Evolutionary conservation across 1,284 basidiomycete species (phyloP).

Genomic region (Naganishia cerealis): DNA sequence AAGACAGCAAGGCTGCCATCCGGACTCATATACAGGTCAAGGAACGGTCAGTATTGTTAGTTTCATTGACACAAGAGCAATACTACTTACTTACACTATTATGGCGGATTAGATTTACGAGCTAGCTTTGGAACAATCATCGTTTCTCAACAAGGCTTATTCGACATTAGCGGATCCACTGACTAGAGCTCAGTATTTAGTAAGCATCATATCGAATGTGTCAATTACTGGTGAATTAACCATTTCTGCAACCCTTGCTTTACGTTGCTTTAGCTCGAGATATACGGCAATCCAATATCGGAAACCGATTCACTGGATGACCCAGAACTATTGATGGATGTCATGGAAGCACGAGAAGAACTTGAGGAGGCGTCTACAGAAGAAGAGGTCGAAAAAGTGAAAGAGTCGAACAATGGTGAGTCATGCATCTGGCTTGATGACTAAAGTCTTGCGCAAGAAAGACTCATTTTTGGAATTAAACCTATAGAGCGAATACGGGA

Average conservation of each 20-base stretch:
- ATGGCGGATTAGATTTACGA: slow-evolving; percentile 30
- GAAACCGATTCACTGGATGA: slow-evolving; percentile 79
- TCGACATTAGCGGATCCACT: slow-evolving; percentile 48
- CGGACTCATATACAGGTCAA: slow-evolving; percentile 45
- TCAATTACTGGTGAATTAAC: slow-evolving; percentile 17
- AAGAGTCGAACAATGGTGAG: slow-evolving; percentile 65
- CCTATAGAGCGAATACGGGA: slow-evolving; percentile 61
- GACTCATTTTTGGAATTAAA: background rate
- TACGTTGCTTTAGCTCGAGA: slow-evolving; percentile 56
- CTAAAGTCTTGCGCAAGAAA: background rate
- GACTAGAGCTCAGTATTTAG: slow-evolving; percentile 52
- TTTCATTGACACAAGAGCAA: background rate
- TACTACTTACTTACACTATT: background rate
- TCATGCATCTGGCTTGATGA: slow-evolving; percentile 33
- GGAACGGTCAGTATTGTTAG: slow-evolving; percentile 33
- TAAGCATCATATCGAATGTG: slow-evolving; percentile 37
- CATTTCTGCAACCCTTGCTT: background rate
- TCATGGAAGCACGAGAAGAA: slow-evolving; percentile 78
- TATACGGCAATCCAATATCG: slow-evolving; percentile 62
- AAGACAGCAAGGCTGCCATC: slow-evolving; percentile 49
- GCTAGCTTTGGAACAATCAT: slow-evolving; percentile 47
- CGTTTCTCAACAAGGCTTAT: slow-evolving; percentile 51
- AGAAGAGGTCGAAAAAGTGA: slow-evolving; percentile 61
- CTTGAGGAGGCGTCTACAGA: slow-evolving; percentile 66
- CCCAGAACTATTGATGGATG: slow-evolving; percentile 68